Base-by-base conservation (phyloP, 2,329 filamentous ascomycete genomes). In the Sphaerulina vaccinii region DNA sequence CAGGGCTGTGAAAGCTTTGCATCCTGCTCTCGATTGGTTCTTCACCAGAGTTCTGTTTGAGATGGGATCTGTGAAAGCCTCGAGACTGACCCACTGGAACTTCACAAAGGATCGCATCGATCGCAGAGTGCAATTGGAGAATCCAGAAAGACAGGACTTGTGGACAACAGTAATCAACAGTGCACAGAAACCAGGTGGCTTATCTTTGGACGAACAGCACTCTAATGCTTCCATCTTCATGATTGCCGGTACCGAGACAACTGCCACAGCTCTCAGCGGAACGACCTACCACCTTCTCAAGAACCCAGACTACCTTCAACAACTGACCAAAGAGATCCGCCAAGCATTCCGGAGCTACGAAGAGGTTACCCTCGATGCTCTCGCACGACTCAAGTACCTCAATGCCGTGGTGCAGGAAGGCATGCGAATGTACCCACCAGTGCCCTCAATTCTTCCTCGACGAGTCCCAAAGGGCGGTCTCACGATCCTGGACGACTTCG, bases 361-460 rank as follows among this genome's bases (percentile, higher is more conserved):
- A 2, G 68, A 71, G 7, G 67, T 75, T 40, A 66, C 49, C 3
- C 65, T 68, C 36, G 60, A 67, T 1, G 58, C 58, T 1, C 55
- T 71, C 1, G 63, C 63, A 10, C 52, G 65, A 4, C 60, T 73
- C 2, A 57, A 53, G 5, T 74, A 73, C 51, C 63, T 73, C 0
- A 63, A 67, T 4, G 71, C 71, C 5, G 65, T 71, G n/a, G 29
- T 72, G 36, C 45, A 67, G 59, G 60, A 71, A 57, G 62, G 56
- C 7, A 58, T 75, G 1, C 59, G 71, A 0, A 50, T 71, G 5
- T 71, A 67, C 46, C 71, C 70, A 3, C 68, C 69, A 1, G 64
- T 68, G 0, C 62, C 65, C 0, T 56, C 59, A 4, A 51, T 43
- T 29, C 42, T 63, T 2, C 56, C 55, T 21, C 59, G 65, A 2